Evolutionary conservation across 176 grass and related monocot species (phyloP).

Genomic region (Musa schizocarpa): DNA sequence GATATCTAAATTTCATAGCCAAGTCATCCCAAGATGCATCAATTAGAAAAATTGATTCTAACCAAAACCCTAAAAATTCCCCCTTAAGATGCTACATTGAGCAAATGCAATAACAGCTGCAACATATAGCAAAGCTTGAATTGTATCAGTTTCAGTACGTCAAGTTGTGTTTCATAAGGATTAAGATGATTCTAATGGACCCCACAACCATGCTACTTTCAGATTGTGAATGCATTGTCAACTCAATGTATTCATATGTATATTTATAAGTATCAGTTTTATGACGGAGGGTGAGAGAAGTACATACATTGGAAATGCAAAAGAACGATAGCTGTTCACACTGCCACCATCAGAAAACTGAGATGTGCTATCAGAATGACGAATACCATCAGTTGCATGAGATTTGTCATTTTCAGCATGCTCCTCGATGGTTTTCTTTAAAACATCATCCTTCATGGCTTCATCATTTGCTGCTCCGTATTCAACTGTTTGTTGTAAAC

Average conservation of each 20-base stretch:
- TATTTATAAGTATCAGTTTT: background rate
- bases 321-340: slow-evolving; percentile 50
- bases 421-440: slow-evolving; percentile 1
- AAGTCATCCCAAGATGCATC: too few relatives aligned
- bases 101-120: background rate
- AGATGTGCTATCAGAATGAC: slow-evolving; percentile 37
- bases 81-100: background rate
- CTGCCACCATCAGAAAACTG: slow-evolving; percentile 23
- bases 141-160: background rate
- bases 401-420: slow-evolving; percentile 11
- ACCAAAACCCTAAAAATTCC: background rate
- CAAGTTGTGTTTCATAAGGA: too few relatives aligned
- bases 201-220: too few relatives aligned
- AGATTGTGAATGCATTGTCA: too few relatives aligned
- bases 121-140: background rate
- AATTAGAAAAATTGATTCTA: background rate
- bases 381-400: slow-evolving; percentile 8
- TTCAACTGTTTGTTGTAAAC: background rate
- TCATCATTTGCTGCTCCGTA: background rate
- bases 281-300: background rate
- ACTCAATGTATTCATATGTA: too few relatives aligned
- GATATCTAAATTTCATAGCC: background rate
- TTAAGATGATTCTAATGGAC: too few relatives aligned
- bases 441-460: slow-evolving; percentile 7
- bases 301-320: slow-evolving; percentile 72